These are phyloP conservation scores for Arthrobotrys pseudoclavata DNA, from an alignment of 2,329 filamentous ascomycete species.

Conservation along the genomic window DNA sequence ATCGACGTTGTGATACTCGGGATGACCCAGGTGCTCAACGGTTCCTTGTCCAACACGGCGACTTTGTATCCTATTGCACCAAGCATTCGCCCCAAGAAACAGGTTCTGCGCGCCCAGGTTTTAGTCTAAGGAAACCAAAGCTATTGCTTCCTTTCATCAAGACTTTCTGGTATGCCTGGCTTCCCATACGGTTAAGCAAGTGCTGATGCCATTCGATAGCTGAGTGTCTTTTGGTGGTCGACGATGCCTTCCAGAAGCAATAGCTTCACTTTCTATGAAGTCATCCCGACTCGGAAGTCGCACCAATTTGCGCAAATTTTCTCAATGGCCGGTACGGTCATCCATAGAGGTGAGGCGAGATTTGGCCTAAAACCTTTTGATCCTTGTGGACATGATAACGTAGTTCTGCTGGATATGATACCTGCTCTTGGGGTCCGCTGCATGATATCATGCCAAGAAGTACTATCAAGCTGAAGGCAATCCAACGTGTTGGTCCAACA, in stretches of 20 bases:
- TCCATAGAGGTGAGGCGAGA: neutral
- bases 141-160: constrained; percentile 29
- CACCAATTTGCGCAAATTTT: constrained; percentile 25
- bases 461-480: too few species aligned
- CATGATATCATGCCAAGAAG: constrained; percentile 59
- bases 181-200: constrained; percentile 23
- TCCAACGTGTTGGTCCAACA: neutral
- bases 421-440: too few species aligned
- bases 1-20: constrained; percentile 30
- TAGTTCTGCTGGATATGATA: too few species aligned
- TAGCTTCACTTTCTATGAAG: constrained; percentile 38
- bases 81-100: constrained; percentile 22
- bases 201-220: constrained; percentile 29
- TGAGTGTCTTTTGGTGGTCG: constrained; percentile 17
- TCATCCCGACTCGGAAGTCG: constrained; percentile 16
- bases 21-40: constrained; percentile 33
- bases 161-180: constrained; percentile 16
- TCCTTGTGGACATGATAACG: constrained; percentile 41
- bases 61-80: constrained; percentile 50
- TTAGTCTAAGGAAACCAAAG: constrained; percentile 12
- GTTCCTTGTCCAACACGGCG: constrained; percentile 49
- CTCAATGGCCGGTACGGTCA: neutral
- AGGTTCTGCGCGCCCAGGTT: constrained; percentile 34
- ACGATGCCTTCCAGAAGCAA: constrained; percentile 52
- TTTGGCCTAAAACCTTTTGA: constrained; percentile 4